Conservation (phyloP, 129 eudicot genomes). For the Flaveria ramosissima region DNA sequence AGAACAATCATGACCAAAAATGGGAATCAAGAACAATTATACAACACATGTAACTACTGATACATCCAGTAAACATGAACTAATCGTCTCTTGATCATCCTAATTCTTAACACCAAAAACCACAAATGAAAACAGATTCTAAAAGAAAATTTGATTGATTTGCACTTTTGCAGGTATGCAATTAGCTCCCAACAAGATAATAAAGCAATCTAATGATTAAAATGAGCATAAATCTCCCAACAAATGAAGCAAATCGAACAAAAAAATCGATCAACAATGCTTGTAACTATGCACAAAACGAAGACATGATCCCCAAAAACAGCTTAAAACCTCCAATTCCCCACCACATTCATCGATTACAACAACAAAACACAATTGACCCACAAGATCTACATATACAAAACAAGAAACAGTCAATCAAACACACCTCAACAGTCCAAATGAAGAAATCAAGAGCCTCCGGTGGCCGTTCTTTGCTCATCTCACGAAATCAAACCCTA, state of each 20-base stretch:
- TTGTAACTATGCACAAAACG: not conserved
- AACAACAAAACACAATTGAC: not conserved
- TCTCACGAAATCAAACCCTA: conserved; percentile 30
- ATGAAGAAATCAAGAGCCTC: conserved; percentile 87
- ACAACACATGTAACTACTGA: not conserved
- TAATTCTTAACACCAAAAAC: not conserved
- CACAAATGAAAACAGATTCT: not conserved
- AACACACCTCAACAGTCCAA: conserved; percentile 73
- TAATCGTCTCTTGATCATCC: not conserved
- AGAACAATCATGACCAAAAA: not conserved
- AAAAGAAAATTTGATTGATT: not conserved
- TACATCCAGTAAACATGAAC: not conserved
- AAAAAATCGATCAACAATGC: no score
- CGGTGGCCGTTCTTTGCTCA: conserved; percentile 66
- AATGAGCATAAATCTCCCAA: no score
- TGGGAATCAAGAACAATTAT: not conserved
- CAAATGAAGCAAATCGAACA: no score
- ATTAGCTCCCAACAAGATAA: not conserved
- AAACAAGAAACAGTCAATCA: not conserved
- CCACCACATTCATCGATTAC: not conserved
- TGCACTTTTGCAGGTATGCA: not conserved
- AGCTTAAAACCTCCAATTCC: not conserved
- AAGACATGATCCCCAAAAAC: not conserved
- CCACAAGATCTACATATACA: not conserved
- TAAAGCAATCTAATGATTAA: no score